Percentiles rank a stretch among this genome's conserved stretches.
Evolutionary conservation across 306 rosid genomes (phyloP).

Genomic region (Hippophae tibetana): DNA sequence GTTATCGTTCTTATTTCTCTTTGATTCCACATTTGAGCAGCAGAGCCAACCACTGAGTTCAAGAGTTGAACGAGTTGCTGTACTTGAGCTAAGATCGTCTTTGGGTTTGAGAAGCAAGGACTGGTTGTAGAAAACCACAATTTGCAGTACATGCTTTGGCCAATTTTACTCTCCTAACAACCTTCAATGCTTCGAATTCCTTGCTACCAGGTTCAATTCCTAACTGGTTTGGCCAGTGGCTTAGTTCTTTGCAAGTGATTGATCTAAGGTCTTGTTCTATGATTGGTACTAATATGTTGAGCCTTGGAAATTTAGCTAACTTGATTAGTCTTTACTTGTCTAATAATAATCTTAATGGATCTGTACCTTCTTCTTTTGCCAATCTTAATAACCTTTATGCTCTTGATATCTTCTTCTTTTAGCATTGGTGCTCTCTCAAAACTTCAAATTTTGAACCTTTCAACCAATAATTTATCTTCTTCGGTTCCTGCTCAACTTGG

Average conservation of each 20-base stretch:
- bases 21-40: conserved; percentile 59
- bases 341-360: conserved; percentile 53
- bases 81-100: conserved; percentile 64
- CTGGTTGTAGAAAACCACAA: conserved; percentile 65
- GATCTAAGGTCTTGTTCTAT: conserved; percentile 81
- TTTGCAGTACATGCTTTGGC: conserved; percentile 58
- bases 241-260: conserved; percentile 41
- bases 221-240: conserved; percentile 52
- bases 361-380: conserved; percentile 36
- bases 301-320: conserved; percentile 58
- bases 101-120: conserved; percentile 71
- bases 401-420: conserved; percentile 50
- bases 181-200: conserved; percentile 80
- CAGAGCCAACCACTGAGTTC: conserved; percentile 44
- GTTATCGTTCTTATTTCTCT: conserved; percentile 33
- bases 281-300: conserved; percentile 43
- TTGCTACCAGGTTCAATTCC: conserved; percentile 67
- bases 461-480: conserved; percentile 44
- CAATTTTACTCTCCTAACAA: conserved; percentile 54
- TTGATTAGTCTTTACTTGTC: conserved; percentile 56
- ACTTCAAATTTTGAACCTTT: conserved; percentile 68
- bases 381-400: conserved; percentile 49
- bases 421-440: conserved; percentile 46
- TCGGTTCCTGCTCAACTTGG: conserved; percentile 55
- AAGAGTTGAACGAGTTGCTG: conserved; percentile 36